A percentile compares a stretch with the other conserved stretches of the same genome.
Conservation (phyloP, 441 rosid species). For the Euphorbia celastroides region DNA sequence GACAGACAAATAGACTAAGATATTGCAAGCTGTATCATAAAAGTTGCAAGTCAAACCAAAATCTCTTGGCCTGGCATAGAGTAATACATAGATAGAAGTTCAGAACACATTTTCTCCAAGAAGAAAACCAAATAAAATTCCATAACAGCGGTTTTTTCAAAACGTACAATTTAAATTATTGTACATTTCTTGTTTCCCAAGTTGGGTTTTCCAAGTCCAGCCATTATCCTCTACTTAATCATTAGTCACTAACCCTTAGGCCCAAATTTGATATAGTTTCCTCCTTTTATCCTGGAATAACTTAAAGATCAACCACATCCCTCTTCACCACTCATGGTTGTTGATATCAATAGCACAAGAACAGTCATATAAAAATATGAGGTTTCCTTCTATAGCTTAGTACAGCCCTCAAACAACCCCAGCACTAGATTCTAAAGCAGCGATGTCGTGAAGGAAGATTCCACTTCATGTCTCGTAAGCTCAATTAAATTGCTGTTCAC, state of each 20-base stretch:
- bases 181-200: too few relatives aligned
- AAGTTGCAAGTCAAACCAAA: not conserved
- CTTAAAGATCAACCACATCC: not conserved
- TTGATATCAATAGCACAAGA: not conserved
- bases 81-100: not conserved
- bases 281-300: not conserved
- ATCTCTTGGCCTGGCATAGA: not conserved
- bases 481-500: not conserved
- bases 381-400: not conserved
- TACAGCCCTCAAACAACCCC: not conserved
- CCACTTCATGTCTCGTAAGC: too few relatives aligned
- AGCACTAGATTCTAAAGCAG: not conserved
- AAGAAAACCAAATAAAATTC: not conserved
- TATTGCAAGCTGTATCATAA: conserved; percentile 1
- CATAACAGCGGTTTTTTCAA: too few relatives aligned
- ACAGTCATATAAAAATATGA: not conserved
- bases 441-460: not conserved
- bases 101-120: not conserved
- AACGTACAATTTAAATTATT: too few relatives aligned
- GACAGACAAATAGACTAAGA: not conserved
- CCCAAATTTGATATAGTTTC: not conserved
- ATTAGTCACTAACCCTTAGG: not conserved
- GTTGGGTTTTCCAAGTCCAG: not conserved
- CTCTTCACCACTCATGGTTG: not conserved
- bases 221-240: not conserved